These are phyloP conservation scores for Nitzschia sp. DNA, from an alignment of 108 stramenopile genomes.

Conservation along the genomic window DNA sequence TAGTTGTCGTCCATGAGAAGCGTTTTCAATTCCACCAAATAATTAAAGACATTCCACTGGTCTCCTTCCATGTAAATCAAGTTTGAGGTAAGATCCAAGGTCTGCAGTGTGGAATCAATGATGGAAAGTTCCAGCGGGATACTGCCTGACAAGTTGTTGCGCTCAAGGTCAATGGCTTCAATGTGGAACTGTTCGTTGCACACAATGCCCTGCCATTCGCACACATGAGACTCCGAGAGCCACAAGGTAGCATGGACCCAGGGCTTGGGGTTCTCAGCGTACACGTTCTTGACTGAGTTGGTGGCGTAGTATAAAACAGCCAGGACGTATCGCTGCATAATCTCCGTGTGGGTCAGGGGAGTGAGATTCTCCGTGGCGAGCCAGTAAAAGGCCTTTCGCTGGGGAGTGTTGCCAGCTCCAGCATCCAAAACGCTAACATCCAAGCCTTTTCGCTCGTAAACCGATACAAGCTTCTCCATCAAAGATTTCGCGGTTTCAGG, in stretches of 20 bases:
- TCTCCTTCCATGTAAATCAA: conserved; percentile 35
- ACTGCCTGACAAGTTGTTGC: conserved; percentile 43
- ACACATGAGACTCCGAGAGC: conserved; percentile 35
- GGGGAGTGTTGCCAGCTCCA: conserved; percentile 21
- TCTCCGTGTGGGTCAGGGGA: conserved; percentile 21
- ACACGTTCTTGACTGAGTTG: conserved; percentile 24
- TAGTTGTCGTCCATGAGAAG: conserved; percentile 63
- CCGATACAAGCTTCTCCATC: background rate
- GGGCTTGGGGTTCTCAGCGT: conserved; percentile 18
- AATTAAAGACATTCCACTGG: conserved; percentile 31
- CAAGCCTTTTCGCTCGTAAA: conserved; percentile 32
- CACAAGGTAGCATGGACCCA: conserved; percentile 44
- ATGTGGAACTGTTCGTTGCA: conserved; percentile 34
- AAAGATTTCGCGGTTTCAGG: conserved; percentile 7
- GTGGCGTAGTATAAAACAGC: conserved; percentile 55
- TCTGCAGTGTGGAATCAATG: conserved; percentile 27
- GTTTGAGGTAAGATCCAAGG: conserved; percentile 42
- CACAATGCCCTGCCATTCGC: conserved; percentile 55
- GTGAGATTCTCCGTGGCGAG: conserved; percentile 28
- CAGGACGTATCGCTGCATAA: conserved; percentile 47
- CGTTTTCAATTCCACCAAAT: conserved; percentile 32
- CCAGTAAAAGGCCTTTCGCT: conserved; percentile 30
- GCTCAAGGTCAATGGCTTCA: conserved; percentile 33
- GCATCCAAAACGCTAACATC: conserved; percentile 24
- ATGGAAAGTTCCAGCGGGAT: conserved; percentile 44